These are phyloP conservation scores for Curvularia sp. DNA, from an alignment of 2,329 filamentous ascomycete species.

Conservation along the genomic window DNA sequence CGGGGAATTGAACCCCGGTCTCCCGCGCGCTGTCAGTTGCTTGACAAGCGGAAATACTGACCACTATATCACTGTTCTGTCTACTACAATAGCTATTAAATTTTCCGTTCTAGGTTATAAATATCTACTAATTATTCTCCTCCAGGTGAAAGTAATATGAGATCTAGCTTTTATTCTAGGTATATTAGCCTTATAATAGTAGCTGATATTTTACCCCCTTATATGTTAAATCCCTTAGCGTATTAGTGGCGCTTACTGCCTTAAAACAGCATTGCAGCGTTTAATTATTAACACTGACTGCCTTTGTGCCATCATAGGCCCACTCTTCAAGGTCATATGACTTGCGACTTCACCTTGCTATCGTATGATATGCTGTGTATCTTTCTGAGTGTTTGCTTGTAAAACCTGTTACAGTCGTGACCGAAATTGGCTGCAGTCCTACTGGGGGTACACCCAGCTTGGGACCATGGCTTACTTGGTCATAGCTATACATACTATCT, in stretches of 20 bases:
- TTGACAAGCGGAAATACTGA: constrained; percentile 2
- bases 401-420: too few relatives aligned
- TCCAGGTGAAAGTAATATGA: neutral
- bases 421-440: too few relatives aligned
- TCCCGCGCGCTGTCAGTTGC: neutral
- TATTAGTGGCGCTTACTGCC: neutral
- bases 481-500: too few relatives aligned
- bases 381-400: too few relatives aligned
- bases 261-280: neutral
- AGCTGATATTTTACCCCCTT: neutral
- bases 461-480: neutral
- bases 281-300: neutral
- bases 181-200: neutral
- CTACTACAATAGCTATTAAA: neutral
- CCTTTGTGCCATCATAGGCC: neutral
- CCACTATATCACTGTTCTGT: neutral
- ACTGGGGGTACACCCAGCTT: too few relatives aligned
- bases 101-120: neutral
- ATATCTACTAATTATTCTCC: neutral
- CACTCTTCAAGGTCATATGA: neutral
- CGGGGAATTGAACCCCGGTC: neutral
- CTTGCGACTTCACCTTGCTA: too few relatives aligned
- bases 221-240: neutral
- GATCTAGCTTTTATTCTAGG: neutral
- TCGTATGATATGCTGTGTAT: too few relatives aligned